phyloP scores from a whole-genome alignment of 495 filamentous ascomycete genomes.

The Aspergillus nidulans region DNA sequence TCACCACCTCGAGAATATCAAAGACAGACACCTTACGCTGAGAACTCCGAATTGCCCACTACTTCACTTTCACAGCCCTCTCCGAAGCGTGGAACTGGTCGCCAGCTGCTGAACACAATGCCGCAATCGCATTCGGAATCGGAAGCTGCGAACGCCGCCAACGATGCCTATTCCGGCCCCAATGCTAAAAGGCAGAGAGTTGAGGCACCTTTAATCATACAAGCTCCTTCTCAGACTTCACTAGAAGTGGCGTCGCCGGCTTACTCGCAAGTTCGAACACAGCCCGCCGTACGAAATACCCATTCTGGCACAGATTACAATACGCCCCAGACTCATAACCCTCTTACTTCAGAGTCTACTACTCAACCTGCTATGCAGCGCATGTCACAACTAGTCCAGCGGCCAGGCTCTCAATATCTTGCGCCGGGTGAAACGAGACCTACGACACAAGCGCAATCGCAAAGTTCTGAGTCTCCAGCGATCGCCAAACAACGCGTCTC shows the following conservation, averaged over 20 bases:
- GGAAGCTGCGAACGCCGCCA: background rate
- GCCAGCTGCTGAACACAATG: constrained; percentile 1
- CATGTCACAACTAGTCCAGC: background rate
- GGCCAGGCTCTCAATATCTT: background rate
- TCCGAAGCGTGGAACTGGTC: background rate
- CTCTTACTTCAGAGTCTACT: background rate
- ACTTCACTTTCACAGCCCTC: constrained; percentile 3
- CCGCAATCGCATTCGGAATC: background rate
- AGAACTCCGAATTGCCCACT: background rate
- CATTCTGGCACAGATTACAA: background rate
- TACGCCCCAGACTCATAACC: background rate
- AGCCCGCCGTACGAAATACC: background rate
- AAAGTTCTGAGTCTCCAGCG: background rate
- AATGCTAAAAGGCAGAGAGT: constrained; percentile 6
- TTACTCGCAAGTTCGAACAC: background rate
- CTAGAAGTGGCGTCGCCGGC: background rate
- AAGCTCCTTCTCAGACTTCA: background rate
- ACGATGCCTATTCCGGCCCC: background rate
- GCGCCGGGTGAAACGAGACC: background rate
- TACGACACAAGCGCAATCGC: background rate
- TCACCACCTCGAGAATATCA: background rate
- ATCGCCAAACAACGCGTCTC: background rate
- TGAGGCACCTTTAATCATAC: background rate
- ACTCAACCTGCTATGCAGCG: background rate
- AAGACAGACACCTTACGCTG: background rate